Evolutionary conservation across 23 red algal genomes (phyloP), one percentile per base, ranked within the genome.

Genomic region (Gracilaria domingensis): DNA sequence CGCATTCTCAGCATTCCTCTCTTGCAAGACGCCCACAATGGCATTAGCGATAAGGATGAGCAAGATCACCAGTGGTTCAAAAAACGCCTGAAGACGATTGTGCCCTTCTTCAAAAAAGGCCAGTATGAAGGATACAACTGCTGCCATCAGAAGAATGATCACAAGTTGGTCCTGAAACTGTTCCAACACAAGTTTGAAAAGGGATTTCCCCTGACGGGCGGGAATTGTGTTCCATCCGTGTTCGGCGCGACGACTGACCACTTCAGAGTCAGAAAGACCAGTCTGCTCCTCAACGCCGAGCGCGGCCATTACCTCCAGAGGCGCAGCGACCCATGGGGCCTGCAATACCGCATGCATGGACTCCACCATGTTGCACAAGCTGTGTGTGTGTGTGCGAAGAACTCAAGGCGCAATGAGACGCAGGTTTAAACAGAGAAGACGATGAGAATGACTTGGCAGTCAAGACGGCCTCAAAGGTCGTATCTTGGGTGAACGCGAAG

Each of bases 111-210:
- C 95, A 66, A 98, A 98, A 32, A 96, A 78, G 20, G 97, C 97
- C 21, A 98, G 51, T 24, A 95, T 64, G 70, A 98, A 94, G 11
- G 97, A 98, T 17, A 96, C 84, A n/a, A 86, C 85, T 0, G 97
- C 97, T 8, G 97, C 97, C 25, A 79, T 25, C 23, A 98, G 61
- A 16, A 98, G 79, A 44, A 98, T 98, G 32, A 96, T 62, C 8
- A 98, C 97, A 35, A 98, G 87, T 75, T 95, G 94, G 34, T 98
- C 97, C 58, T 98, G 70, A 84, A 98, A 98, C 90, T 98, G 97
- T 60, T 95, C 93, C 48, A 96, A 69, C 16, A 98, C 84, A 4
- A 98, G 89, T 69, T 94, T 86, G 84, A 88, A 92, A 44, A 98
- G 29, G 35, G 97, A 89, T 35, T 88, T 94, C 14, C 75, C 73